phyloP scores from a whole-genome alignment of 129 eudicot genomes.

The Flaveria robusta region DNA sequence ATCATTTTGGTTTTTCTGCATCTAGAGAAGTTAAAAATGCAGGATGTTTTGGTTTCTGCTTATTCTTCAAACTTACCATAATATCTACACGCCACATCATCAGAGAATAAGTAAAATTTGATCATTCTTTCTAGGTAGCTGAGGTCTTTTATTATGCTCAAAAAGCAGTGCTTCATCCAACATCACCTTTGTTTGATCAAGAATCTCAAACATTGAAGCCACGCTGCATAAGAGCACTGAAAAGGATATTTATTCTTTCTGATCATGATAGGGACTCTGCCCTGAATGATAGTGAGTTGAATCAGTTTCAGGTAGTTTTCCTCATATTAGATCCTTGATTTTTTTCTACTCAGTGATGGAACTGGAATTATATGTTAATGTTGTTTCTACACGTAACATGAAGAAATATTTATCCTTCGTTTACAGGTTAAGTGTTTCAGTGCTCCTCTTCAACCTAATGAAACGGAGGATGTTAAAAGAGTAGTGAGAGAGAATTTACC shows the following conservation, averaged over 20 bases:
- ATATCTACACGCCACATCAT: conserved; percentile 19
- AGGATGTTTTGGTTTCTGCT: conserved; percentile 22
- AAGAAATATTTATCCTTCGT: conserved; percentile 14
- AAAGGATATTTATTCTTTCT: conserved; percentile 78
- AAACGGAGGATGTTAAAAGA: conserved; percentile 84
- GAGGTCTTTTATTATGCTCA: conserved; percentile 96
- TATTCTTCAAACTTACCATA: conserved; percentile 29
- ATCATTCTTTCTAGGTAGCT: conserved; percentile 57
- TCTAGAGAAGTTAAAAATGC: conserved; percentile 25
- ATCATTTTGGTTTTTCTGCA: conserved; percentile 17
- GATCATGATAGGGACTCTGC: conserved; percentile 90
- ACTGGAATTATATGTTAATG: conserved; percentile 21
- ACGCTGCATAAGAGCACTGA: conserved; percentile 83
- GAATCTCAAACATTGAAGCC: conserved; percentile 83
- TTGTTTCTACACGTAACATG: conserved; percentile 8
- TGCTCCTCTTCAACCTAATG: conserved; percentile 93
- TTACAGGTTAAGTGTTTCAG: conserved; percentile 81
- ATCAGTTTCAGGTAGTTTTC: conserved; percentile 77
- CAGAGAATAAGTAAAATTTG: conserved; percentile 17
- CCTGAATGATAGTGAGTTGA: conserved; percentile 80
- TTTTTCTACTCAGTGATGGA: not conserved
- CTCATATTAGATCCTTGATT: not conserved
- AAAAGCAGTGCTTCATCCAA: conserved; percentile 96
- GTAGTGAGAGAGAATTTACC: conserved; percentile 83
- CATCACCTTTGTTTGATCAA: conserved; percentile 93